Evolutionary conservation across 139 green algal genomes (phyloP), one percentile per base, ranked within the genome.

Genomic region (Trebouxia sp.): DNA sequence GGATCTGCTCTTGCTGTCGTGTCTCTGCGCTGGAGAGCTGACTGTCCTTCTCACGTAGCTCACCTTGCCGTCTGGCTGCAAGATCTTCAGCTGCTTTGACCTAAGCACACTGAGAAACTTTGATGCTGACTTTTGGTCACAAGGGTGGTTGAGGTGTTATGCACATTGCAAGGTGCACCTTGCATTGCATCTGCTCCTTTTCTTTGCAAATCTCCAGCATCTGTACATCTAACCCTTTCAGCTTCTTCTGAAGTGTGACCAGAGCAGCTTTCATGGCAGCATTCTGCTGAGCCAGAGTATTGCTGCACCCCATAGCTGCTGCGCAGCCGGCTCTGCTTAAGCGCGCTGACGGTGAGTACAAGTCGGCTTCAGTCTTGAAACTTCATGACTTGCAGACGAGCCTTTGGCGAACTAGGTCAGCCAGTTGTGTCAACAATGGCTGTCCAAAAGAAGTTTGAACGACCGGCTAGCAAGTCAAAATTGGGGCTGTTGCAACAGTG

Each of bases 271-370:
- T 72, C 62, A 72, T 72, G 4, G 62, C 62, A 45, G 62, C 11
- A 15, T 72, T 72, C 20, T 72, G 62, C 62, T 72, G 62, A 24
- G 62, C 37, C 62, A 72, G 28, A 28, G 62, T 72, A 11, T 72
- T 32, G 32, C 62, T 72, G 62, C 62, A 72, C 12, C 62, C 62
- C 62, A 72, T 72, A n/a, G n/a, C n/a, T n/a, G n/a, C n/a, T n/a
- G n/a, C n/a, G n/a, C n/a, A n/a, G n/a, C n/a, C n/a, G n/a, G n/a
- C n/a, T n/a, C n/a, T n/a, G n/a, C n/a, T n/a, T n/a, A n/a, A n/a
- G n/a, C n/a, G n/a, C n/a, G n/a, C n/a, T n/a, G n/a, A n/a, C n/a
- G n/a, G n/a, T n/a, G n/a, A n/a, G n/a, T n/a, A n/a, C n/a, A n/a
- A n/a, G n/a, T n/a, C n/a, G n/a, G n/a, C n/a, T n/a, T n/a, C n/a